Conservation (phyloP, 371 early-diverging fungal genomes). For the Mucor indicus region DNA sequence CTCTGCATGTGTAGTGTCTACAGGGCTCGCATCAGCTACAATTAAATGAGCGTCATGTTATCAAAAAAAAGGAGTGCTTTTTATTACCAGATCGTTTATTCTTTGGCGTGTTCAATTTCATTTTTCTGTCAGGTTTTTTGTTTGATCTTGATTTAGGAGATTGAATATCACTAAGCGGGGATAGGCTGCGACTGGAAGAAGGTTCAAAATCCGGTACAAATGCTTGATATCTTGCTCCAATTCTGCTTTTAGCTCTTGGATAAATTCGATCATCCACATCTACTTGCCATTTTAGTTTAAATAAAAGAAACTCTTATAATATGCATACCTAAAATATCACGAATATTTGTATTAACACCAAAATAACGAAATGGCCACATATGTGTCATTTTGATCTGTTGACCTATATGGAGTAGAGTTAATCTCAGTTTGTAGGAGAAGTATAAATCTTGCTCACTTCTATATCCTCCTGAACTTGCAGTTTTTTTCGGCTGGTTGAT, state of each 20-base stretch:
- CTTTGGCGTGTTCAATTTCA: not conserved
- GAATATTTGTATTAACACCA: constrained; percentile 71
- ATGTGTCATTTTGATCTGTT: constrained; percentile 43
- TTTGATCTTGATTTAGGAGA: constrained; percentile 1
- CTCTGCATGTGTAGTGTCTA: no score
- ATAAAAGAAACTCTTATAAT: not conserved
- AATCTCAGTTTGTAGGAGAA: no score
- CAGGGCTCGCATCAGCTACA: constrained; percentile 7
- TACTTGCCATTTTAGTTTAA: constrained; percentile 5
- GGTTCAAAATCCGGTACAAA: constrained; percentile 53
- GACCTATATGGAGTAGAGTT: no score
- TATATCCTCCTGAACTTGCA: no score
- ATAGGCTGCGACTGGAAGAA: not conserved
- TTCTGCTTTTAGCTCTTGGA: constrained; percentile 76
- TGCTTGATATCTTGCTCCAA: constrained; percentile 80
- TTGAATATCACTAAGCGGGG: constrained; percentile 4
- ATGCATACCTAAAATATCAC: constrained; percentile 61
- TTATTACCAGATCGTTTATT: constrained; percentile 3
- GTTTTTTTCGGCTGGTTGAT: no score
- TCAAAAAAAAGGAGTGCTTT: no score
- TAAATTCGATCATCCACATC: constrained; percentile 76
- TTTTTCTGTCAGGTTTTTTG: not conserved
- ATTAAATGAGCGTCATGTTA: no score
- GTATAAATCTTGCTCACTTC: no score
- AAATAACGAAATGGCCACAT: constrained; percentile 90